phyloP scores from a whole-genome alignment of 495 filamentous ascomycete species.

The Neurospora tetrasperma region DNA sequence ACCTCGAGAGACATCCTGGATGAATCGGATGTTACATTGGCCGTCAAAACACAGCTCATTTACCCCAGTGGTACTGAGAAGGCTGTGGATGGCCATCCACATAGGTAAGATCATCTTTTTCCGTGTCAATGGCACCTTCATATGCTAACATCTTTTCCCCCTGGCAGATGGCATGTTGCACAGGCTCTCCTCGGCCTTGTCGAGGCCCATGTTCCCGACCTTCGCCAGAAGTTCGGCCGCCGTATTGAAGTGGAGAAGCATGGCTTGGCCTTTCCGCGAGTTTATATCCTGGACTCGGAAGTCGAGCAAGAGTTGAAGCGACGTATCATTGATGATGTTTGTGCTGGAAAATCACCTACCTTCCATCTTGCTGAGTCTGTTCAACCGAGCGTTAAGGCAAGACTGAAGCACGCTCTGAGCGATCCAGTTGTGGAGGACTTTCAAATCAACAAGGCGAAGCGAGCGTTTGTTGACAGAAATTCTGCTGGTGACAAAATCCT shows the following conservation, averaged over 20 bases:
- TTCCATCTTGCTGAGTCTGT: not conserved
- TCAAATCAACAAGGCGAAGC: not conserved
- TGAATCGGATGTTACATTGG: slow-evolving; percentile 45
- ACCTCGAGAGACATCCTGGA: slow-evolving; percentile 44
- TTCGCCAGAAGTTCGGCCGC: slow-evolving; percentile 9
- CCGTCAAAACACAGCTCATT: slow-evolving; percentile 37
- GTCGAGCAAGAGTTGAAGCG: not conserved
- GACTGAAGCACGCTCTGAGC: not conserved
- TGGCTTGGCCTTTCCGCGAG: not conserved
- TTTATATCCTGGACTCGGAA: not conserved
- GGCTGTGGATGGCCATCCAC: slow-evolving; percentile 39
- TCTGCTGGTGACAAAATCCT: slow-evolving; percentile 3
- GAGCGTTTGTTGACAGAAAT: not conserved
- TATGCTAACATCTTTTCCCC: not conserved
- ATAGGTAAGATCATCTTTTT: slow-evolving; percentile 2
- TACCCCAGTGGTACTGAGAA: slow-evolving; percentile 41
- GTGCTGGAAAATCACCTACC: not conserved
- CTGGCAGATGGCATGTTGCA: slow-evolving; percentile 32
- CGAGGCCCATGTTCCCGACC: slow-evolving; percentile 14
- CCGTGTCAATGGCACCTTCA: not conserved
- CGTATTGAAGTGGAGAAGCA: not conserved
- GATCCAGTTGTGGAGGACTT: not conserved
- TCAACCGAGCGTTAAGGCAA: not conserved
- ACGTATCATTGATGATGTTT: not conserved
- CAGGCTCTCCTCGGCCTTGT: slow-evolving; percentile 34